Conservation (phyloP, 1,139 yeast genomes). For the Meyerozyma smithsonii region DNA sequence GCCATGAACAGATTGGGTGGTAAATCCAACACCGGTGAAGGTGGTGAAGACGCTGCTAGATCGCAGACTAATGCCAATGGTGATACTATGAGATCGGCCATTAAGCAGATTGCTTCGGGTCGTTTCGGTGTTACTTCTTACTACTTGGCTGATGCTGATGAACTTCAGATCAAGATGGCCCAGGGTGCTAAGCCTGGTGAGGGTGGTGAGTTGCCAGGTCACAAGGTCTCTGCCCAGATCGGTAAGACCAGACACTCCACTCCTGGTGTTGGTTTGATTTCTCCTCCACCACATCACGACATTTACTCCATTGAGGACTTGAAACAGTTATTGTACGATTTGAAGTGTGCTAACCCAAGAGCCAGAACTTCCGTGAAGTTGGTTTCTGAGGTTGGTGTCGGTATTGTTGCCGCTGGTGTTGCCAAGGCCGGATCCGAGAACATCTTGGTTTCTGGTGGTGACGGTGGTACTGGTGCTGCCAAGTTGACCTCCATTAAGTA, state of each 20-base stretch:
- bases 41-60: conserved; percentile 97
- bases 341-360: conserved; percentile 95
- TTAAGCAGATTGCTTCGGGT: conserved; percentile 96
- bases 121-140: conserved; percentile 96
- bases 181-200: conserved; percentile 99
- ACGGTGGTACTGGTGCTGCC: conserved; percentile 99
- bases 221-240: conserved; percentile 81
- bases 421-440: conserved; percentile 99
- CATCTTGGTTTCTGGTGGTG: conserved; percentile 92
- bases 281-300: conserved; percentile 99
- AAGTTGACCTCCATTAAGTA: conserved; percentile 95
- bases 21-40: conserved; percentile 97
- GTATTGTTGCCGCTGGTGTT: conserved; percentile 98
- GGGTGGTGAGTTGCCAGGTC: conserved; percentile 98
- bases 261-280: conserved; percentile 92
- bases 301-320: conserved; percentile 96
- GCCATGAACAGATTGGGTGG: conserved; percentile 99
- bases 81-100: conserved; percentile 97
- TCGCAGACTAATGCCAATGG: conserved; percentile 77
- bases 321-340: conserved; percentile 92
- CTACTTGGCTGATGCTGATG: conserved; percentile 94
- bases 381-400: conserved; percentile 98
- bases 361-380: conserved; percentile 95
- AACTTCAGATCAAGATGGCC: conserved; percentile 96
- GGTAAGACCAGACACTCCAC: conserved; percentile 97